Evolutionary conservation across 2,329 filamentous ascomycete species (phyloP).

Genomic region (Penicillium sp.): DNA sequence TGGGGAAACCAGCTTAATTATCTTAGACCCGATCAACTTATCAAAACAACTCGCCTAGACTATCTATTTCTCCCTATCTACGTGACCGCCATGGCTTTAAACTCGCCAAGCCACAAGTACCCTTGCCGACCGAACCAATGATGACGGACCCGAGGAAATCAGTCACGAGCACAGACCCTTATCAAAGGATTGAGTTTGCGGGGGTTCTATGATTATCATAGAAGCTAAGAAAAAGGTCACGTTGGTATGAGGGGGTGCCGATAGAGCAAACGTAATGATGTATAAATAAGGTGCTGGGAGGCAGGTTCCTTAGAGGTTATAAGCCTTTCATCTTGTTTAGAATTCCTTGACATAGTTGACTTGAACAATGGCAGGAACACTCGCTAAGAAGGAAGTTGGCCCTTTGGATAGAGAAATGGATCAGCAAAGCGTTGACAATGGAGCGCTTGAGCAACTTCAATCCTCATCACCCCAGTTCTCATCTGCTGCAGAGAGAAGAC

Average conservation of each 20-base stretch:
- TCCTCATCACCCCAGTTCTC: conserved; percentile 21
- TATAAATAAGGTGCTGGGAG: conserved; percentile 1
- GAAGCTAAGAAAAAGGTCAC: not conserved
- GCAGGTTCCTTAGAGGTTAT: not conserved
- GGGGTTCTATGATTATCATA: conserved; percentile 14
- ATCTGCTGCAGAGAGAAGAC: conserved; percentile 25
- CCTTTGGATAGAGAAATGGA: conserved; percentile 6
- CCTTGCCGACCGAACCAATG: conserved; percentile 35
- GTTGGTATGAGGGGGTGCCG: not conserved
- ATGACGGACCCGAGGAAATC: not conserved
- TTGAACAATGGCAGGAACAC: conserved; percentile 7
- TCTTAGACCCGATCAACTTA: not conserved
- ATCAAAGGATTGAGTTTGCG: conserved; percentile 21
- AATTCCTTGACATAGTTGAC: not conserved
- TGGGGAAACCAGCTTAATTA: conserved; percentile 8
- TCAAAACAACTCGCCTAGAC: not conserved
- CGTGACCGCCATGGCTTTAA: conserved; percentile 4
- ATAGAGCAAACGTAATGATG: no score
- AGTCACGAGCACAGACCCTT: not conserved
- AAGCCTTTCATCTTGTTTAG: not conserved
- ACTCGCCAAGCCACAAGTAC: conserved; percentile 15
- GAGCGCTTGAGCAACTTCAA: conserved; percentile 22
- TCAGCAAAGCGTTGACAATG: conserved; percentile 19
- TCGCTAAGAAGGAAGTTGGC: not conserved
- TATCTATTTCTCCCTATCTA: conserved; percentile 4